Percentiles rank a stretch among this genome's conserved stretches.
phyloP scores from a whole-genome alignment of 1,284 basidiomycete species.

The Coniophora puteana region DNA sequence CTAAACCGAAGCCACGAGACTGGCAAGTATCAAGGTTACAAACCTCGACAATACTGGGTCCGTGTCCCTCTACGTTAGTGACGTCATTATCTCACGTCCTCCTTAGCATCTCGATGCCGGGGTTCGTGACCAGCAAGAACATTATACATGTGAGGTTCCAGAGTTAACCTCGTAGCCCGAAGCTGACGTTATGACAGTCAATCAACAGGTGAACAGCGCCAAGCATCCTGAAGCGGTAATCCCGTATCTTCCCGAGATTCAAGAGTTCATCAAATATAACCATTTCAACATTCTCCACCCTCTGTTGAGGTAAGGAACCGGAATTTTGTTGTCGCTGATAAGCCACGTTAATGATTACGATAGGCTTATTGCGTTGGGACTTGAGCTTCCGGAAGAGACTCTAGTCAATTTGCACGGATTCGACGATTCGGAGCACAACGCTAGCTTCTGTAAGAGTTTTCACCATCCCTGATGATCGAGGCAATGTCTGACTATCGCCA shows the following conservation, averaged over 20 bases:
- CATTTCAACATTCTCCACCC: conserved; percentile 48
- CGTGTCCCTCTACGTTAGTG: conserved; percentile 1
- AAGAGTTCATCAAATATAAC: conserved; percentile 46
- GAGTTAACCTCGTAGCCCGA: background rate
- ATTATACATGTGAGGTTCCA: conserved; percentile 45
- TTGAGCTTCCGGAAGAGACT: conserved; percentile 8
- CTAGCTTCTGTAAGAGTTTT: background rate
- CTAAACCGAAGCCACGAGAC: conserved; percentile 43
- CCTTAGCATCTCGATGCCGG: conserved; percentile 51
- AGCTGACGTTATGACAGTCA: conserved; percentile 29
- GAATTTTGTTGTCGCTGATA: background rate
- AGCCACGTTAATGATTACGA: background rate
- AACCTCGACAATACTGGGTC: conserved; percentile 54
- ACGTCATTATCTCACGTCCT: background rate
- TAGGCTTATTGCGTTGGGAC: conserved; percentile 7
- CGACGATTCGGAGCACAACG: background rate
- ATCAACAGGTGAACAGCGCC: conserved; percentile 41
- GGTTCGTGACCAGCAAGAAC: conserved; percentile 54
- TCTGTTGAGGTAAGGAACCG: conserved; percentile 38
- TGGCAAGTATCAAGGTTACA: conserved; percentile 60
- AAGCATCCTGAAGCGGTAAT: conserved; percentile 46
- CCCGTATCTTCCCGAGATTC: conserved; percentile 57
- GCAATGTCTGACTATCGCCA: background rate
- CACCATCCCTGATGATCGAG: background rate
- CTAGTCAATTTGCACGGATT: conserved; percentile 4